Percentiles rank a stretch among this genome's conserved stretches.
These are phyloP conservation scores for Aspergillus pseudoglaucus DNA, from an alignment of 2,329 filamentous ascomycete species.

Conservation along the genomic window DNA sequence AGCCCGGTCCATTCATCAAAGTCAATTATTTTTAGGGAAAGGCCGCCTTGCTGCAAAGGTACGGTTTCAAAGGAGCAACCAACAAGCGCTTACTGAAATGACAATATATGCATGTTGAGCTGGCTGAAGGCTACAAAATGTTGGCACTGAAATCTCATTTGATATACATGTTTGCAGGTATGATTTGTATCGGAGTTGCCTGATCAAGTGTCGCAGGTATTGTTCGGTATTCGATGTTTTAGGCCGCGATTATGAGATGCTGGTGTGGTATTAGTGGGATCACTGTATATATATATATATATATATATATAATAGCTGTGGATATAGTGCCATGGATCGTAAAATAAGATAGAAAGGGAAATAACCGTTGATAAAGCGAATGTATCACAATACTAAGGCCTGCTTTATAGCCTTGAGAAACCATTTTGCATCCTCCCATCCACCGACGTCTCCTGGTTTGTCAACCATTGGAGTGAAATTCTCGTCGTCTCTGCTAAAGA, in stretches of 20 bases:
- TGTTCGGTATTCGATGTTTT: no score
- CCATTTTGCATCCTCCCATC: conserved; percentile 56
- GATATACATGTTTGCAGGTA: no score
- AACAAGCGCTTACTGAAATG: not conserved
- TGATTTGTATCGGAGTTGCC: no score
- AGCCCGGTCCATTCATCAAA: no score
- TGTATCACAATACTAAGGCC: conserved; percentile 21
- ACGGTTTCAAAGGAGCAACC: not conserved
- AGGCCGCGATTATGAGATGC: no score
- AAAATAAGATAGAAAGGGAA: not conserved
- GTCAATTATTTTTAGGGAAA: no score
- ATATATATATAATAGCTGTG: no score
- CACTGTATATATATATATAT: no score
- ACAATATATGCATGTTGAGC: not conserved
- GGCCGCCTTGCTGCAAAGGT: not conserved
- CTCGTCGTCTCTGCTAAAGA: conserved; percentile 10
- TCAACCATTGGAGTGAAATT: conserved; percentile 22
- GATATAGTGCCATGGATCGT: no score
- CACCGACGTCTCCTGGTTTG: conserved; percentile 36
- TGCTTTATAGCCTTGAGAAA: conserved; percentile 47
- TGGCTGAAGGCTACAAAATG: not conserved
- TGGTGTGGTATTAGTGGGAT: no score
- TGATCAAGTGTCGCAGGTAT: no score
- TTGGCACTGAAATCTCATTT: no score
- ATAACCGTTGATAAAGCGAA: not conserved